Evolutionary conservation across 805 yeast genomes (phyloP).

Genomic region (Metschnikowia aberdeeniae): DNA sequence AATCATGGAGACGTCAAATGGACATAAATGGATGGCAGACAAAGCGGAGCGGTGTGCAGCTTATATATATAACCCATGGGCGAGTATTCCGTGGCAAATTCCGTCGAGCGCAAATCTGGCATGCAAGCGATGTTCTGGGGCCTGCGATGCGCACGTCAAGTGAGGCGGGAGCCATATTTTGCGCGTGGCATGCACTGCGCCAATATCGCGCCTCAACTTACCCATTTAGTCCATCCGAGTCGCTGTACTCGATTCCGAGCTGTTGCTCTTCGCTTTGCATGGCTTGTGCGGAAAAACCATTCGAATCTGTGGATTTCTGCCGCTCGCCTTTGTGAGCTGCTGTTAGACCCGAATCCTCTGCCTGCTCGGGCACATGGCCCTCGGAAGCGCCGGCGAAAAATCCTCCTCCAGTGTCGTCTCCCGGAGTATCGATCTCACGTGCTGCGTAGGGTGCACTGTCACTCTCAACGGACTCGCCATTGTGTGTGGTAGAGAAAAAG

Average conservation of each 20-base stretch:
- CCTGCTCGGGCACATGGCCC: neutral
- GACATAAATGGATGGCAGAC: neutral
- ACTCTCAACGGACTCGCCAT: neutral
- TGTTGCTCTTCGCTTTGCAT: slow-evolving; percentile 15
- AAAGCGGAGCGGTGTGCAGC: neutral
- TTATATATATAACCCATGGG: neutral
- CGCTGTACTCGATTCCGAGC: slow-evolving; percentile 21
- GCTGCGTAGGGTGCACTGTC: neutral
- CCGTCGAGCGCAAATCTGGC: slow-evolving; percentile 1
- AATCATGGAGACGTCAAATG: neutral
- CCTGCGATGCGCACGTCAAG: neutral
- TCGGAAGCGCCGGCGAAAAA: slow-evolving; percentile 16
- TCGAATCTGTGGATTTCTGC: neutral
- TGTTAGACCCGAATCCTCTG: no score
- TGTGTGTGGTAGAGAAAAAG: neutral
- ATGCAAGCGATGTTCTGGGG: neutral
- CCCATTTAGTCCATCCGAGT: slow-evolving; percentile 8
- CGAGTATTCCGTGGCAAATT: neutral
- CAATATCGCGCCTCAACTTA: neutral
- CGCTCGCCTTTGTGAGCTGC: no score
- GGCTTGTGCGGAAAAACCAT: neutral
- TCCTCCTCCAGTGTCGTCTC: slow-evolving; percentile 21
- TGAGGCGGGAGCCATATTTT: neutral
- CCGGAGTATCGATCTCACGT: neutral
- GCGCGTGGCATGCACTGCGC: neutral